A percentile compares a stretch with the other conserved stretches of the same genome.
phyloP scores from a whole-genome alignment of 2,329 filamentous ascomycete species.

The Colletotrichum sp. region DNA sequence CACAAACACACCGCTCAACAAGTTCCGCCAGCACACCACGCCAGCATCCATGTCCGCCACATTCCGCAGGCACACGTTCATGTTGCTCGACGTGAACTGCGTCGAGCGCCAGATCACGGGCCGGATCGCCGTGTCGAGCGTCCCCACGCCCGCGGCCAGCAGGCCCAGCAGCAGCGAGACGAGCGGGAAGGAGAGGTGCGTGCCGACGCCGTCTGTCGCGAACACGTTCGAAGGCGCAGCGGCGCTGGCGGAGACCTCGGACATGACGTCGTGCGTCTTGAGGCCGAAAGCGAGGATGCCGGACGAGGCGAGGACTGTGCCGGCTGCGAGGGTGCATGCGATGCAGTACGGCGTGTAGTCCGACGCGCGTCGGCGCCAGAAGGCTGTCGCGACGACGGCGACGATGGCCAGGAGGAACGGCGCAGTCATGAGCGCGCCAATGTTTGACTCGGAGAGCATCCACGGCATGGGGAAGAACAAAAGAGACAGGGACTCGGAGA shows the following conservation, averaged over 20 bases:
- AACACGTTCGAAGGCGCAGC: constrained; percentile 27
- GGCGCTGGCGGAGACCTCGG: constrained; percentile 21
- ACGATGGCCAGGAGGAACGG: constrained; percentile 47
- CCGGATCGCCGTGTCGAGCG: constrained; percentile 43
- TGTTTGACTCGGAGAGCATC: constrained; percentile 40
- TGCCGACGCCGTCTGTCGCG: constrained; percentile 27
- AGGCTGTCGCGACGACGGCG: constrained; percentile 34
- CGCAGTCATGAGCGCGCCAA: constrained; percentile 50
- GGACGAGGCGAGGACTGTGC: constrained; percentile 41
- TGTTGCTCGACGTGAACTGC: constrained; percentile 52
- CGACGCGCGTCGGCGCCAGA: constrained; percentile 33
- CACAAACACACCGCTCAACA: constrained; percentile 48
- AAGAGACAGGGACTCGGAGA: constrained; percentile 49
- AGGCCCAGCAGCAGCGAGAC: constrained; percentile 52
- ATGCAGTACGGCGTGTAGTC: constrained; percentile 37
- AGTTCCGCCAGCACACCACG: constrained; percentile 42
- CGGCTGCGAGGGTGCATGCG: constrained; percentile 37
- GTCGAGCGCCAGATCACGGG: constrained; percentile 53
- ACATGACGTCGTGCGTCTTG: constrained; percentile 41
- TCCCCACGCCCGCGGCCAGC: constrained; percentile 45
- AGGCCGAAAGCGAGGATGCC: constrained; percentile 53
- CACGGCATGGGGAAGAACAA: constrained; percentile 49
- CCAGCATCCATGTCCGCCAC: constrained; percentile 53
- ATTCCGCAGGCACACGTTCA: constrained; percentile 49
- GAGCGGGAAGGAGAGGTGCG: constrained; percentile 41